These are phyloP conservation scores for Capillidium heterosporum DNA, from an alignment of 371 early-diverging fungal species.

Conservation along the genomic window DNA sequence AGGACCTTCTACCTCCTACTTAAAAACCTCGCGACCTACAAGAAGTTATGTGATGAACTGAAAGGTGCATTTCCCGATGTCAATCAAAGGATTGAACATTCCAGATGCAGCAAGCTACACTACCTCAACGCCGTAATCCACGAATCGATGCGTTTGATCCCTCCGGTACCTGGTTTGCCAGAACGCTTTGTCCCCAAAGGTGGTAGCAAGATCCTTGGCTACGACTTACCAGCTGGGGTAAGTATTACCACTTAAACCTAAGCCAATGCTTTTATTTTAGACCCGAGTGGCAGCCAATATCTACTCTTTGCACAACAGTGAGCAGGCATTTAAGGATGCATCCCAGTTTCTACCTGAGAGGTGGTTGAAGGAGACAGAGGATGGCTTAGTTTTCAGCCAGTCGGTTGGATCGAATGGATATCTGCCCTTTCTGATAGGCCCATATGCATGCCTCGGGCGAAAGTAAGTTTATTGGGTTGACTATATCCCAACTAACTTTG, in stretches of 20 bases:
- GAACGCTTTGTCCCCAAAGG: constrained; percentile 4
- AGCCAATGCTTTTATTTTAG: too few species aligned
- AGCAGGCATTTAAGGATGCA: background rate
- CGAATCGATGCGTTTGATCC: constrained; percentile 1
- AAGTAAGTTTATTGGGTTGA: too few species aligned
- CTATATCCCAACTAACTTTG: too few species aligned
- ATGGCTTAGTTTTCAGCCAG: too few species aligned
- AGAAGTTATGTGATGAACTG: too few species aligned
- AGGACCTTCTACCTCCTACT: too few species aligned
- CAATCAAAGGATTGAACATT: too few species aligned
- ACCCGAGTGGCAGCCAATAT: background rate
- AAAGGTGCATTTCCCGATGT: too few species aligned
- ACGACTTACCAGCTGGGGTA: constrained; percentile 26
- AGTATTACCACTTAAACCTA: too few species aligned
- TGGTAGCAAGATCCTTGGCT: constrained; percentile 36
- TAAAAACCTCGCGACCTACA: too few species aligned
- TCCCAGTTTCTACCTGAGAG: background rate
- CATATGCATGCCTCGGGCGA: background rate
- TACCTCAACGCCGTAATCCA: constrained; percentile 3
- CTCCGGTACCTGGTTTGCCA: constrained; percentile 1
- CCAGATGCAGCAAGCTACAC: too few species aligned
- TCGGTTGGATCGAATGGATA: background rate
- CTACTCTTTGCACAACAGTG: background rate
- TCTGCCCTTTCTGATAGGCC: background rate
- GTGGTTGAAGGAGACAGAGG: too few species aligned